These are phyloP conservation scores for Aaosphaeria arxii DNA, from an alignment of 2,329 filamentous ascomycete species.

Conservation along the genomic window DNA sequence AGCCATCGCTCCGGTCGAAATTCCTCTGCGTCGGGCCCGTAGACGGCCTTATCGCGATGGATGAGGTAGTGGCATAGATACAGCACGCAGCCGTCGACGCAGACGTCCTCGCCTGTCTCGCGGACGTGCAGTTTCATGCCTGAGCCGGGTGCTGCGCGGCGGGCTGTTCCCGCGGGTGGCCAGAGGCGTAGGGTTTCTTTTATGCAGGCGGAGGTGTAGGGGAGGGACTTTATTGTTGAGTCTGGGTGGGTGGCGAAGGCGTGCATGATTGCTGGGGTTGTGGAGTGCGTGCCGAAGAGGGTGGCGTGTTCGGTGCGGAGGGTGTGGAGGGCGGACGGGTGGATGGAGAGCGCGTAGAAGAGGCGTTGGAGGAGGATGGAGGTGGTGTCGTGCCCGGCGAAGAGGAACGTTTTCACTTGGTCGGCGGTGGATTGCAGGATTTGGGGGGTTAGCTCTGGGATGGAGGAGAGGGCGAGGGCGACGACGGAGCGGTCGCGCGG, in stretches of 20 bases:
- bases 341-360: slow-evolving; percentile 29
- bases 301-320: slow-evolving; percentile 51
- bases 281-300: slow-evolving; percentile 48
- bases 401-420: slow-evolving; percentile 43
- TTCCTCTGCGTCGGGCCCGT: slow-evolving; percentile 27
- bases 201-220: slow-evolving; percentile 53
- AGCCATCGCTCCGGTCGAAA: slow-evolving; percentile 38
- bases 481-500: slow-evolving; percentile 27
- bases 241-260: slow-evolving; percentile 36
- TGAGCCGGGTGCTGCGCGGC: slow-evolving; percentile 27
- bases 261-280: slow-evolving; percentile 35
- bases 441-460: slow-evolving; percentile 31
- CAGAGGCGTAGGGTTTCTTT: slow-evolving; percentile 55
- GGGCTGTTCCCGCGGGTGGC: slow-evolving; percentile 48
- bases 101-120: slow-evolving; percentile 40
- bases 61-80: slow-evolving; percentile 43
- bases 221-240: slow-evolving; percentile 48
- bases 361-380: slow-evolving; percentile 30
- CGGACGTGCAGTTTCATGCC: slow-evolving; percentile 44
- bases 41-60: slow-evolving; percentile 33
- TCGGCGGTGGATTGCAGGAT: slow-evolving; percentile 38
- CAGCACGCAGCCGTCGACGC: slow-evolving; percentile 43
- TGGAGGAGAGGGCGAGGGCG: slow-evolving; percentile 30
- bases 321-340: slow-evolving; percentile 26
- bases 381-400: slow-evolving; percentile 49